Conservation (phyloP, 345 rosid species). For the Erucastrum elatum region DNA sequence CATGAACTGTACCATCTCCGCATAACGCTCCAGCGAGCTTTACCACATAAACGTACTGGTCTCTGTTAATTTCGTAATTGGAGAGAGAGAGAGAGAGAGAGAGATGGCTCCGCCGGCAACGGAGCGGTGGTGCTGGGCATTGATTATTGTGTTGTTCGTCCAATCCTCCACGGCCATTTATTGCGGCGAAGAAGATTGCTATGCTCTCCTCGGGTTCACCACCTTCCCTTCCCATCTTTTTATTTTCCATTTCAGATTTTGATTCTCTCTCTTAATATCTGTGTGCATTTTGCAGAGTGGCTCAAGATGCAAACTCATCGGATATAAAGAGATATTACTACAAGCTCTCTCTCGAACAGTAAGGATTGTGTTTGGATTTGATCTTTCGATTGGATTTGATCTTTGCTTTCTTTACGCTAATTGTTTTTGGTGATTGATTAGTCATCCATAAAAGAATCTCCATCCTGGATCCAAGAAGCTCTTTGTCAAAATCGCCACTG, state of each 20-base stretch:
- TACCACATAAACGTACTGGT: too few relatives aligned
- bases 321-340: conserved; percentile 96
- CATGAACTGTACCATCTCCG: too few relatives aligned
- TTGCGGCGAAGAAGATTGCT: conserved; percentile 97
- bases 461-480: conserved; percentile 90
- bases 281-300: conserved; percentile 50
- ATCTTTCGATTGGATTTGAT: background rate
- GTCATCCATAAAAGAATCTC: conserved; percentile 96
- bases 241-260: background rate
- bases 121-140: conserved; percentile 49
- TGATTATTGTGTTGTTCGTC: conserved; percentile 42
- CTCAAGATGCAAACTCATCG: conserved; percentile 82
- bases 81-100: conserved; percentile 24
- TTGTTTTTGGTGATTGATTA: conserved; percentile 23
- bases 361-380: conserved; percentile 30
- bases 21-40: too few relatives aligned
- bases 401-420: background rate
- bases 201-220: conserved; percentile 83
- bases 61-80: too few relatives aligned
- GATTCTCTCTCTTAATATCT: background rate
- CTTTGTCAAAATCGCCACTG: conserved; percentile 93
- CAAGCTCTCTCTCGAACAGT: conserved; percentile 89
- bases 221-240: conserved; percentile 1
- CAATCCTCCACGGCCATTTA: conserved; percentile 71
- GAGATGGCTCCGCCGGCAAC: conserved; percentile 61